Evolutionary conservation across 441 rosid genomes (phyloP), one percentile per base, ranked within the genome.

Genomic region (Erodium moschatum): DNA sequence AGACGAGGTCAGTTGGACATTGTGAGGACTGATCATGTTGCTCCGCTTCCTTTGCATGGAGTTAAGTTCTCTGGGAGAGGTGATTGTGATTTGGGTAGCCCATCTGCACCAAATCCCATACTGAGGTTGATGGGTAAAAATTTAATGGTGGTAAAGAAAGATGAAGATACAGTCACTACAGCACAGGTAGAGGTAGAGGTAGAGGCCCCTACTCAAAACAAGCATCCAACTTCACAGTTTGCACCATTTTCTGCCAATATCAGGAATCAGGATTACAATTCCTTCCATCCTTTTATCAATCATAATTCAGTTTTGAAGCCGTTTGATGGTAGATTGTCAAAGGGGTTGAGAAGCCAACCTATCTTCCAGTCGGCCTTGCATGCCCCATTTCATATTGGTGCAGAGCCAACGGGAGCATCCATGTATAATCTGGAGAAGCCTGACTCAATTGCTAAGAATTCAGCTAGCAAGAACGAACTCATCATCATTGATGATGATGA

Each of bases 71-170:
- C 31, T 0, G 31, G 31, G 31, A 29, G 31, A 29, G 3, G 31
- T 29, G 31, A 29, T 29, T 29, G 31, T 65, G 70, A 75, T 67
- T 64, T 84, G 40, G 74, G 84, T 19, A 76, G 83, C 79, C 91
- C 97, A 74, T 85, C 96, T 69, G 76, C 78, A 60, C 79, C 89
- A 31, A 89, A 87, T 82, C 96, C 95, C 11, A 70, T 93, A 65
- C 88, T 93, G 67, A 84, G 98, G 82, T 77, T 93, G 77, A 93
- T 93, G 98, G 98, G 98, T 2, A 93, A 93, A 83, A 85, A 93
- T 74, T 75, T 92, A 75, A 81, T 90, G 89, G 91, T 93, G 77
- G 84, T 93, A 67, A 91, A 80, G 84, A 82, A 88, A 79, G 92
- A 88, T 27, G 89, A 84, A 58, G 85, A 84, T 68, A 74, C 80